Evolutionary conservation across 1,284 basidiomycete genomes (phyloP), one percentile per base, ranked within the genome.

Genomic region (Cryptococcus sp.): DNA sequence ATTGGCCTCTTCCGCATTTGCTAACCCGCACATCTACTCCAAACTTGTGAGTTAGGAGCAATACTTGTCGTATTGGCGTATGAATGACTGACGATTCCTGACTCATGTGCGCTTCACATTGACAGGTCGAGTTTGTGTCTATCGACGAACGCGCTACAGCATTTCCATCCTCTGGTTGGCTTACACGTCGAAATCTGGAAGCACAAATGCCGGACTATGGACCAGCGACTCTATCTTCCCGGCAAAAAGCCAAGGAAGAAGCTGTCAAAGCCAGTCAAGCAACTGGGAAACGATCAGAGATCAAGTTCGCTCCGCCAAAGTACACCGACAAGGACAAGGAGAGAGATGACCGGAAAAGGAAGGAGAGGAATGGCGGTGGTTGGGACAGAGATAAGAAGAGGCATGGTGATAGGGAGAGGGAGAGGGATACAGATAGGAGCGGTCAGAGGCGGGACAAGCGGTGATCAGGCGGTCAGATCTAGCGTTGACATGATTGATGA

Each of bases 21-120:
- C 91, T 26, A 98, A 99, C 70, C 95, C 95, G 0, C 90, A 96
- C 73, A 85, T 98, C 13, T 95, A 95, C 75, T 82, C 89, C 3
- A 91, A 93, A 66, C 85, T 99, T 1, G 77, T 74, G 40, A 51
- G 72, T 66, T 1, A 4, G 2, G 13, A 8, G 41, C 41, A 8
- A 22, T 2, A 2, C 22, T n/a, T 22, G 15, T 15, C 15, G 13
- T 34, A 10, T 10, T 10, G 29, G 5, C 8, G 29, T 34, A 34
- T 7, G 29, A 7, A 44, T 40, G 19, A 44, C 29, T 52, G 26
- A 54, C 49, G 17, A 6, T 25, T 22, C 29, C 13, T 13, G 5
- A 17, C 2, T 46, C 16, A n/a, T n/a, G n/a, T n/a, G n/a, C n/a
- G n/a, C n/a, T n/a, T n/a, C n/a, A n/a, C n/a, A n/a, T n/a, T n/a